Evolutionary conservation across 768 basidiomycete species (phyloP).

Genomic region (Amyloporia xantha): DNA sequence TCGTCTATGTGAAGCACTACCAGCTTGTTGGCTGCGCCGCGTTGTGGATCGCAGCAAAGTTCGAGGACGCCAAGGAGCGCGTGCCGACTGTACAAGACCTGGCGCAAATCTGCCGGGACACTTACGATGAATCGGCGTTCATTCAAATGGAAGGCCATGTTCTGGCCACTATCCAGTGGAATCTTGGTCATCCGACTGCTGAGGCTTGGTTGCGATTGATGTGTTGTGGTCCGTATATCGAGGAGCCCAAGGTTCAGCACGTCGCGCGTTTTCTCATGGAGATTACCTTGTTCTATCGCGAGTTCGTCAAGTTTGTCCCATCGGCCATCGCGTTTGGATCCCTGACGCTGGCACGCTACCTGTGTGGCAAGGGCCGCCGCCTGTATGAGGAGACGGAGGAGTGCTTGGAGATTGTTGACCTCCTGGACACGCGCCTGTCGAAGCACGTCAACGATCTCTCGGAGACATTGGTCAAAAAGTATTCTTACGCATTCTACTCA

Average conservation of each 20-base stretch:
- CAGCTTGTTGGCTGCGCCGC: constrained; percentile 98
- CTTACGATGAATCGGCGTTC: constrained; percentile 96
- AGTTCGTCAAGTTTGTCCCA: constrained; percentile 82
- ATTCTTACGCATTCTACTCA: constrained; percentile 94
- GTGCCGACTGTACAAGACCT: constrained; percentile 95
- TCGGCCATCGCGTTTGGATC: constrained; percentile 88
- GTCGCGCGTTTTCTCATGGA: constrained; percentile 99
- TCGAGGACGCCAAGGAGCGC: constrained; percentile 98
- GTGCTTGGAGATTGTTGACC: constrained; percentile 76
- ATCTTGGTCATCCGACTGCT: constrained; percentile 93
- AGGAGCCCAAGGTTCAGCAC: constrained; percentile 89
- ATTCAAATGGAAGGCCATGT: constrained; percentile 99
- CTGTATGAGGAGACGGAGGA: constrained; percentile 82
- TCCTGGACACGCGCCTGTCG: constrained; percentile 79
- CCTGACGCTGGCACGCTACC: constrained; percentile 80
- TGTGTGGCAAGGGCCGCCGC: constrained; percentile 75
- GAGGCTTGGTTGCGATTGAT: constrained; percentile 93
- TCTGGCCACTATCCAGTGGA: constrained; percentile 93
- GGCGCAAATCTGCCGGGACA: constrained; percentile 90
- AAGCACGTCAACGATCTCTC: constrained; percentile 90
- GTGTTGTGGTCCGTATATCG: constrained; percentile 67
- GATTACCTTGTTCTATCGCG: constrained; percentile 95
- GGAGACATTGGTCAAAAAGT: constrained; percentile 95
- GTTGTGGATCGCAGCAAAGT: constrained; percentile 98
- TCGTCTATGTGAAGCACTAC: constrained; percentile 99